phyloP scores from a whole-genome alignment of 73 alveolate genomes.

The Symbiodinium natans region DNA sequence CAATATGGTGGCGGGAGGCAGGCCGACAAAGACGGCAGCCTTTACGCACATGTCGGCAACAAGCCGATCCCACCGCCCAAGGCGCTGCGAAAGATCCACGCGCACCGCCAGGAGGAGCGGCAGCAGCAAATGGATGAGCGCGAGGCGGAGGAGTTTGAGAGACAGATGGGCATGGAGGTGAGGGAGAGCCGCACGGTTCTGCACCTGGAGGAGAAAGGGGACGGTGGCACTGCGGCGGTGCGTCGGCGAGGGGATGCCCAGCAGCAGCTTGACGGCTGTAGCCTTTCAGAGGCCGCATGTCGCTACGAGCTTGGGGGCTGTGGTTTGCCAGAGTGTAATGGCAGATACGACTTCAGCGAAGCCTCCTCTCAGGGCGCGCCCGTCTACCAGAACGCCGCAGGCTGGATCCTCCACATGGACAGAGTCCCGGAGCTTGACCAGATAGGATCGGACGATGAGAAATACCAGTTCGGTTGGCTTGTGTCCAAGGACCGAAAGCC shows the following conservation, averaged over 20 bases:
- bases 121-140: constrained; percentile 35
- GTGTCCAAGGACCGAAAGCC: constrained; percentile 61
- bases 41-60: neutral
- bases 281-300: constrained; percentile 1
- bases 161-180: constrained; percentile 54
- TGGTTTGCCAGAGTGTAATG: constrained; percentile 40
- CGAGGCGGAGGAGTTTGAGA: constrained; percentile 90
- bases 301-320: constrained; percentile 60
- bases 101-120: constrained; percentile 69
- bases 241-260: neutral
- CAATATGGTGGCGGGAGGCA: constrained; percentile 54
- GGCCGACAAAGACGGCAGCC: constrained; percentile 50
- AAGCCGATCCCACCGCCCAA: neutral
- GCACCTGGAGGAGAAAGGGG: neutral
- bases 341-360: constrained; percentile 23
- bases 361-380: constrained; percentile 48
- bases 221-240: neutral
- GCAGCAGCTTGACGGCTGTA: constrained; percentile 12
- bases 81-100: constrained; percentile 91
- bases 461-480: constrained; percentile 48
- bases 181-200: constrained; percentile 47
- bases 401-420: constrained; percentile 54
- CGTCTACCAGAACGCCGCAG: neutral
- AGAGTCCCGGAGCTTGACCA: constrained; percentile 29
- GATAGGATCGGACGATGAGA: constrained; percentile 34